Percentiles rank a stretch among this genome's conserved stretches.
Conservation (phyloP, 2,329 filamentous ascomycete genomes). For the Epichloe sibirici region DNA sequence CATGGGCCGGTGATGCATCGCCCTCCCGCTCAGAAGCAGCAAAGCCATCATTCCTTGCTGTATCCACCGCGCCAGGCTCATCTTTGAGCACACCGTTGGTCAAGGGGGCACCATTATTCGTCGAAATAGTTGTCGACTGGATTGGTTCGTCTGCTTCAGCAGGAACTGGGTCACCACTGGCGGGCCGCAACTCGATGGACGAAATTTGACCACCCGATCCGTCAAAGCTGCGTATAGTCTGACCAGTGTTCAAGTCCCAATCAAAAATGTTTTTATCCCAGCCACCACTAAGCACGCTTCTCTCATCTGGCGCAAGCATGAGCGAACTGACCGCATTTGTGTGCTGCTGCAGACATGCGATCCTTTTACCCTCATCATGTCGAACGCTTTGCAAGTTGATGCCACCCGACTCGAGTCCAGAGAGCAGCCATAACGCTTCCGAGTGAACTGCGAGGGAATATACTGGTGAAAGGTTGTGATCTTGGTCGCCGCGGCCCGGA, state of each 20-base stretch:
- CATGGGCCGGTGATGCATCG: slow-evolving; percentile 56
- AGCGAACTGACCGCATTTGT: slow-evolving; percentile 86
- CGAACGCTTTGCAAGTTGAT: slow-evolving; percentile 91
- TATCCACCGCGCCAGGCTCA: slow-evolving; percentile 7
- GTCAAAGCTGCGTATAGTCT: slow-evolving; percentile 62
- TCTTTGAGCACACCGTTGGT: slow-evolving; percentile 34
- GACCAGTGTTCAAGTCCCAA: slow-evolving; percentile 87
- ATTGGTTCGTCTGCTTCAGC: slow-evolving; percentile 51
- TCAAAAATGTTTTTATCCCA: slow-evolving; percentile 94
- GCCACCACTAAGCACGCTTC: slow-evolving; percentile 76
- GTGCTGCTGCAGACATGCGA: slow-evolving; percentile 69
- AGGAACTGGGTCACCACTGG: slow-evolving; percentile 63
- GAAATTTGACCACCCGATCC: slow-evolving; percentile 76
- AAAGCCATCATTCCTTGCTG: slow-evolving; percentile 13
- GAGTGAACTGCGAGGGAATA: slow-evolving; percentile 90
- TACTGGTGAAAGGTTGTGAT: slow-evolving; percentile 67
- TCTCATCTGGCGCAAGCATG: slow-evolving; percentile 71
- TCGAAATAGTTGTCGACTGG: slow-evolving; percentile 57
- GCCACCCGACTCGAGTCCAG: slow-evolving; percentile 76
- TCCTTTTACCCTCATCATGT: slow-evolving; percentile 87
- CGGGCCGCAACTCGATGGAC: slow-evolving; percentile 72
- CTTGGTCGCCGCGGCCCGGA: slow-evolving; percentile 35
- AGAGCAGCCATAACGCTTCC: slow-evolving; percentile 81
- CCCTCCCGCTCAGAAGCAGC: slow-evolving; percentile 31
- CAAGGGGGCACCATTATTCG: slow-evolving; percentile 56